phyloP scores from a whole-genome alignment of 257 asterid genomes.

The Fraxinus anomala region DNA sequence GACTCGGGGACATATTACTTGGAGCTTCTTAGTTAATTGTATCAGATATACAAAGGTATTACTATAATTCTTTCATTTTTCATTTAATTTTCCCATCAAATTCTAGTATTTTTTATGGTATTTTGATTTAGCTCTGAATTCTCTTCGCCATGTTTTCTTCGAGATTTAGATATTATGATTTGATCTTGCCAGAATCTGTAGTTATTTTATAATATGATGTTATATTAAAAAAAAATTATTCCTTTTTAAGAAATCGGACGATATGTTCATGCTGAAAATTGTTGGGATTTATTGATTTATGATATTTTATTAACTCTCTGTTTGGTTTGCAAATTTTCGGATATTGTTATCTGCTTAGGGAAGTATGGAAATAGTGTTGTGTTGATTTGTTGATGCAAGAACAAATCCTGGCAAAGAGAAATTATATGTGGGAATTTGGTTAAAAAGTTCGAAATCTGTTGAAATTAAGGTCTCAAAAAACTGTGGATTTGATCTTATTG shows the following conservation, averaged over 20 bases:
- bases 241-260: background rate
- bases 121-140: background rate
- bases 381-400: background rate
- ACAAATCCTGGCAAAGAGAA: background rate
- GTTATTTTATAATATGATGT: background rate
- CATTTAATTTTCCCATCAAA: background rate
- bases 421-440: background rate
- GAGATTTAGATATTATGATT: background rate
- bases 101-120: background rate
- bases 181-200: background rate
- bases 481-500: background rate
- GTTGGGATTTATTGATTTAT: background rate
- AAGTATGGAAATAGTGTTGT: background rate
- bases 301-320: background rate
- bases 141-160: background rate
- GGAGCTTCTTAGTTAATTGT: background rate
- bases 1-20: background rate
- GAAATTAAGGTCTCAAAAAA: background rate
- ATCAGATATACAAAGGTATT: constrained; percentile 24
- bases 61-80: background rate
- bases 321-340: background rate
- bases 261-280: background rate
- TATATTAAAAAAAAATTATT: no score
- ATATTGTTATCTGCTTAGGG: background rate
- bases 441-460: background rate